Evolutionary conservation across 768 basidiomycete genomes (phyloP).

Genomic region (Tulasnella sp.): DNA sequence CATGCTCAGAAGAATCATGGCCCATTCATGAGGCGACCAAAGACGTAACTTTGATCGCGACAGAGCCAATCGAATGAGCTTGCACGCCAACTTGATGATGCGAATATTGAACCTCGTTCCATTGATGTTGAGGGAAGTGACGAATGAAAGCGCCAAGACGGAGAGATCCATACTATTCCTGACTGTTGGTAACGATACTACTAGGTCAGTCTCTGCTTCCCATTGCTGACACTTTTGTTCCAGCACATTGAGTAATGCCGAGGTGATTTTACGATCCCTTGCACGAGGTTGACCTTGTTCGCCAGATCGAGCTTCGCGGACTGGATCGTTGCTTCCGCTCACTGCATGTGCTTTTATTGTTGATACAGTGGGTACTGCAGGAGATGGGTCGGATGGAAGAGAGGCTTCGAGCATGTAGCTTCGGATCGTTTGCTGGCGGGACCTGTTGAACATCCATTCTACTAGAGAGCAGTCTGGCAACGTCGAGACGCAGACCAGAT

Average conservation of each 20-base stretch:
- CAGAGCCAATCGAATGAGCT: constrained; percentile 32
- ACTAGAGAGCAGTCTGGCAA: constrained; percentile 62
- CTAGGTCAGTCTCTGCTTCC: constrained; percentile 29
- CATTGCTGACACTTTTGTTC: no score
- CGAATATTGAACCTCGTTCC: constrained; percentile 47
- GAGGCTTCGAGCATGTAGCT: constrained; percentile 57
- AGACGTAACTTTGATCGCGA: constrained; percentile 30
- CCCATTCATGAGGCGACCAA: constrained; percentile 53
- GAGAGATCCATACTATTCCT: constrained; percentile 69
- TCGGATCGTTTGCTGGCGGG: constrained; percentile 44
- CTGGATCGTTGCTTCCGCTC: no score
- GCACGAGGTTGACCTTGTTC: no score
- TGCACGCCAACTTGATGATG: constrained; percentile 51
- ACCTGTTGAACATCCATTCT: constrained; percentile 45
- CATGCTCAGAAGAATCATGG: constrained; percentile 49
- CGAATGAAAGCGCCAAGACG: constrained; percentile 52
- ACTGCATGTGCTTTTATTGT: no score
- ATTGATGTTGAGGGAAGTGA: constrained; percentile 50
- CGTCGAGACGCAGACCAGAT: constrained; percentile 36
- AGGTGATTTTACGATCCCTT: no score
- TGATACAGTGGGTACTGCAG: no score
- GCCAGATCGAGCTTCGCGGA: no score
- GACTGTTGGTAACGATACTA: constrained; percentile 37
- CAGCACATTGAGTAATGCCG: no score
- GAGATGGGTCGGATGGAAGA: constrained; percentile 28